Conservation (phyloP, 129 eudicot genomes). For the Artemisia annua region DNA sequence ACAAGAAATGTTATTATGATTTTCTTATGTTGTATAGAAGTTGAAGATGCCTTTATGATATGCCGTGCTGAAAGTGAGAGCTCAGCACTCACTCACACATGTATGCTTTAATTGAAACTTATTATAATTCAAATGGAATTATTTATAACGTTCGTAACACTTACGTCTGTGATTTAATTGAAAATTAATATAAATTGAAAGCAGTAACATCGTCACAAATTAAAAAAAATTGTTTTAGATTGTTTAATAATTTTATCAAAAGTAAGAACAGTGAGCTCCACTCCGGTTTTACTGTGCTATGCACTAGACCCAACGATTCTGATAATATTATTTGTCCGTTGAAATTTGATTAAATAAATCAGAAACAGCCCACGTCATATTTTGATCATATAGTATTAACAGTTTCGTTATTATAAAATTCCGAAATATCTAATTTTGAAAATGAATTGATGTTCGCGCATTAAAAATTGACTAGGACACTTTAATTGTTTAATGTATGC, state of each 20-base stretch:
- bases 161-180: too few relatives aligned
- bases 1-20: conserved; percentile 3
- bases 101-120: too few relatives aligned
- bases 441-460: too few relatives aligned
- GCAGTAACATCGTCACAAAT: too few relatives aligned
- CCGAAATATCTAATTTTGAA: too few relatives aligned
- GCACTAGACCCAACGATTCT: conserved; percentile 4
- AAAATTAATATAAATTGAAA: too few relatives aligned
- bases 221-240: neutral
- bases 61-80: conserved; percentile 36
- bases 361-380: neutral
- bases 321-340: neutral
- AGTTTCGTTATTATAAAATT: too few relatives aligned
- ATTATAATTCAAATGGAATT: too few relatives aligned
- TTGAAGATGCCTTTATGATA: conserved; percentile 30
- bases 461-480: too few relatives aligned
- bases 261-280: conserved; percentile 22
- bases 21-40: conserved; percentile 9
- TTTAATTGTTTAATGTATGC: too few relatives aligned
- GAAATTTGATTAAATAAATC: neutral
- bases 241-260: neutral
- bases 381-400: neutral
- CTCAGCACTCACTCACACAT: conserved; percentile 26
- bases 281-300: conserved; percentile 8
- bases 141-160: neutral